Conservation (phyloP, 148 eudicot genomes). For the Polygonum aviculare region DNA sequence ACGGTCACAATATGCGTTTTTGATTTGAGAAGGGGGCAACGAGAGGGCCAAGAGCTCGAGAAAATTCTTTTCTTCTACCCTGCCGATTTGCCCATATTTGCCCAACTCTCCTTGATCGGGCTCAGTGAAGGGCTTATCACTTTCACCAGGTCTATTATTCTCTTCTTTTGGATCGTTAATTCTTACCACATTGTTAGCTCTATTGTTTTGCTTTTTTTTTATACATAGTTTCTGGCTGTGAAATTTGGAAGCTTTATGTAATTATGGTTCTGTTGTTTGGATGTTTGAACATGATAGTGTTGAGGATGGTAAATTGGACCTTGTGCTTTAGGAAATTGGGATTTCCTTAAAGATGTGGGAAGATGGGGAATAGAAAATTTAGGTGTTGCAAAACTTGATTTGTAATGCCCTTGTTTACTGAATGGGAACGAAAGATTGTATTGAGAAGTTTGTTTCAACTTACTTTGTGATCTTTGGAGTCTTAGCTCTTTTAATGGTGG, state of each 20-base stretch:
- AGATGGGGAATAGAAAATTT: neutral
- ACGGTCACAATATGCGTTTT: constrained; percentile 73
- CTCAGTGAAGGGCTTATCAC: constrained; percentile 95
- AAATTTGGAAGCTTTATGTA: neutral
- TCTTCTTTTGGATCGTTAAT: neutral
- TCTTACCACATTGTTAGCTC: constrained; percentile 5
- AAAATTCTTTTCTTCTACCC: constrained; percentile 81
- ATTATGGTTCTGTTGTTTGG: neutral
- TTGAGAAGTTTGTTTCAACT: neutral
- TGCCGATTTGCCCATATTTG: constrained; percentile 55
- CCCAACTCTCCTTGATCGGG: constrained; percentile 81
- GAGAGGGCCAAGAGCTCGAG: constrained; percentile 85
- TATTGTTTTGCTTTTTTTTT: neutral
- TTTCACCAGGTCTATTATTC: constrained; percentile 56
- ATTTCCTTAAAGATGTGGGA: neutral
- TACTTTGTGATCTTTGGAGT: neutral
- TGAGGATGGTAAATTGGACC: neutral
- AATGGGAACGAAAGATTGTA: neutral
- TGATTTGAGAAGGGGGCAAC: constrained; percentile 80
- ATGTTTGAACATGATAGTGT: neutral
- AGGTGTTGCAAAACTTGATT: neutral
- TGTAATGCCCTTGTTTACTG: neutral
- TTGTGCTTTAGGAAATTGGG: neutral
- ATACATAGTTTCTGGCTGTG: neutral
- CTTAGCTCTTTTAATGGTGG: neutral